Evolutionary conservation across 306 rosid species (phyloP), one percentile per base, ranked within the genome.

Genomic region (Fragaria vesca): DNA sequence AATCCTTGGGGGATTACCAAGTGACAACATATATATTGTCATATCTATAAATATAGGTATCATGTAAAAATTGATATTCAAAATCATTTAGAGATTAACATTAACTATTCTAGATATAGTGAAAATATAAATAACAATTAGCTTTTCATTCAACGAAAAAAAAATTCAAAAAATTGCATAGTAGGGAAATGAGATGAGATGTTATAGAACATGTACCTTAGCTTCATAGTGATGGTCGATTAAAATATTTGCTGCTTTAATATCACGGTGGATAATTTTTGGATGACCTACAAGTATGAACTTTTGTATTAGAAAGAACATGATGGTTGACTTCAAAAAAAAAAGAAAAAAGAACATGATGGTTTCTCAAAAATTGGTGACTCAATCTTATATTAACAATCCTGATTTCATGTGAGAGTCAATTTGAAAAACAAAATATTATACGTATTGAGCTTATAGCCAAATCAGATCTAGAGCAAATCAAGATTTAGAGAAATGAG

Each of bases 221-320:
- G 97, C 96, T 61, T 92, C 98, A 52, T 88, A 92, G 79, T 87
- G 88, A 76, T 80, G 28, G 54, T 95, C 97, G 26, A 95, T 79
- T 26, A 95, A 83, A 88, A 95, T 95, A 79, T 95, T 95, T 34
- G 96, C 84, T 69, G 87, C 80, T 83, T 95, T 95, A 46, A 95
- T 91, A 83, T 95, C 97, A 36, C 98, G 86, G 50, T 95, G 98
- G 76, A 95, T 92, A 79, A 95, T 95, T 60, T 93, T 91, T 30
- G 98, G 98, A 81, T 92, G 98, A 72, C 98, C 98, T 95, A 45
- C 36, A 65, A 30, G 65, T 79, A 78, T 70, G 32, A 67, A n/a
- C 66, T 4, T 1, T 58, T 10, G 61, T 54, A 20, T 20, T 8
- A 54, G 6, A 21, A 21, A n/a, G 0, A 58, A 10, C 13, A 6